Conservation (phyloP, 2,329 filamentous ascomycete species). For the Sporothrix pallida region DNA sequence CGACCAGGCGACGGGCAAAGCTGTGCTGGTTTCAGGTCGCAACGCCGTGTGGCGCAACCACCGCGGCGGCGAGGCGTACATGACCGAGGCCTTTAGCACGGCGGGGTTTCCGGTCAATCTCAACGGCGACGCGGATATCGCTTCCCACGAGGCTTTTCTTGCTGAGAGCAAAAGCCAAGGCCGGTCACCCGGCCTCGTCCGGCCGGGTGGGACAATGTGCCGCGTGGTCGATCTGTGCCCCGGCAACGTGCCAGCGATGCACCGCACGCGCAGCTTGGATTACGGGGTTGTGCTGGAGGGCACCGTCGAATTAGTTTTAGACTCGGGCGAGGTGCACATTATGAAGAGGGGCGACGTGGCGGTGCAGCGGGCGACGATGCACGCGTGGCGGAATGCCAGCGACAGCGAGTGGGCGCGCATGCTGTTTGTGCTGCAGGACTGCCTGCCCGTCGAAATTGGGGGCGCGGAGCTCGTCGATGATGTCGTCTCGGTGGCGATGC, state of each 20-base stretch:
- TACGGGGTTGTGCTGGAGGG: conserved; percentile 51
- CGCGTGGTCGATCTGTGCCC: conserved; percentile 43
- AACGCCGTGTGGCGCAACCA: conserved; percentile 6
- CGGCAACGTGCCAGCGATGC: conserved; percentile 44
- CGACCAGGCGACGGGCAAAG: conserved; percentile 1
- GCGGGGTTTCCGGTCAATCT: conserved; percentile 17
- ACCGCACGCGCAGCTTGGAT: conserved; percentile 51
- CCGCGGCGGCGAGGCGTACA: neutral
- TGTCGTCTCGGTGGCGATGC: conserved; percentile 18
- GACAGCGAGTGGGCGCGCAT: conserved; percentile 53
- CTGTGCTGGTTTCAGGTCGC: neutral
- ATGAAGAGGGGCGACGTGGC: conserved; percentile 53
- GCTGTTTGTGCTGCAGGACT: conserved; percentile 45
- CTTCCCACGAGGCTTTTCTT: conserved; percentile 28
- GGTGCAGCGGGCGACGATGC: conserved; percentile 54
- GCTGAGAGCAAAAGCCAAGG: conserved; percentile 44
- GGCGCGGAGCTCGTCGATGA: conserved; percentile 29
- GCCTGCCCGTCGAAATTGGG: conserved; percentile 32
- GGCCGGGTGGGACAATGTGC: conserved; percentile 33
- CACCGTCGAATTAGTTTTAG: conserved; percentile 48
- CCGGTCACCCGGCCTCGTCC: neutral
- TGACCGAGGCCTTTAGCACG: conserved; percentile 22
- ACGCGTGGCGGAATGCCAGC: conserved; percentile 51
- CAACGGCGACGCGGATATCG: conserved; percentile 29
- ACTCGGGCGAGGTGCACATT: conserved; percentile 47